Base-by-base conservation (phyloP, 306 rosid species). In the Vachellia pachyceras region DNA sequence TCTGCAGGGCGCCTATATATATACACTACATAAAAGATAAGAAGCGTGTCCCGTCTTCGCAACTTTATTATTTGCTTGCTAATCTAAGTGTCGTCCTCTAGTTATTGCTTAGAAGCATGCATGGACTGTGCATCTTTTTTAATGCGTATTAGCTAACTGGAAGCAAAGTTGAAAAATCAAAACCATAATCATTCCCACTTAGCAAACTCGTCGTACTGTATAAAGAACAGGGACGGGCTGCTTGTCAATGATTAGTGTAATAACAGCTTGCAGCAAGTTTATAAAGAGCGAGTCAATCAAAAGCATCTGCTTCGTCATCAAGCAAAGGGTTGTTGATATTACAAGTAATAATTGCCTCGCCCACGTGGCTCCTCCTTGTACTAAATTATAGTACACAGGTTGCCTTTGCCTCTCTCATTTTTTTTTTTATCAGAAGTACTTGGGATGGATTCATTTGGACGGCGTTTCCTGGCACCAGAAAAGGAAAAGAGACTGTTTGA, bases 81-180 rank as follows among this genome's bases (percentile, higher is more conserved):
- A 58, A 7, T 57, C 17, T n/a, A 87, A 78, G 85, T 39, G 75
- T 81, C 61, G 40, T 69, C 52, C 45, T 57, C 23, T 18, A 80
- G 81, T 10, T n/a, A 63, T 80, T 73, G 65, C 85, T 80, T 83
- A n/a, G 33, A 69, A 61, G 77, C 42, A 18, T 75, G 44, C 46
- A 79, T 54, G 57, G 65, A 1, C 70, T 57, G 55, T 44, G 58
- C 7, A 37, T 73, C 25, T 41, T 23, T 68, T 20, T 42, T 29
- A 10, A 35, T 55, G 23, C 45, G 66, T 67, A 82, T 81, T 81
- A 84, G 84, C 78, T 82, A 36, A 5, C 25, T 35, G 73, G 82
- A 70, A 79, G 58, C 54, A 42, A 75, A 71, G 63, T 81, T 84
- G 79, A 76, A 84, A 87, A 40, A 78, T 82, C 78, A 87, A 84